phyloP scores from a whole-genome alignment of 2,329 filamentous ascomycete genomes.

The Emydomyces testavorans region DNA sequence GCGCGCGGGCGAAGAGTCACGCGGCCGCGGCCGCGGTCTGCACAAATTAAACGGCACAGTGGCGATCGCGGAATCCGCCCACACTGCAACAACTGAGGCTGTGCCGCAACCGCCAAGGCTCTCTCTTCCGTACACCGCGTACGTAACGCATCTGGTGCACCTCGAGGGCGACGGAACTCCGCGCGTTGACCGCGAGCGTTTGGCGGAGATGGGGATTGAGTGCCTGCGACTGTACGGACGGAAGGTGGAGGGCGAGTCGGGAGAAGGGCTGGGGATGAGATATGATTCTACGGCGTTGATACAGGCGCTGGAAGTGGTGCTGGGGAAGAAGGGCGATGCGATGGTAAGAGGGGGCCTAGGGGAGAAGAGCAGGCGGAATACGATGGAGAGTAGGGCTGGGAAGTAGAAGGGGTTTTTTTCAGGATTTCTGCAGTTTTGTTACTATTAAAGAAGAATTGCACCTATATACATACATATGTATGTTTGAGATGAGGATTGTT shows the following conservation, averaged over 20 bases:
- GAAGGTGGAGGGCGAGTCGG: slow-evolving; percentile 37
- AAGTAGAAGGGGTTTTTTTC: slow-evolving; percentile 2
- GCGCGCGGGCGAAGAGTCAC: slow-evolving; percentile 59
- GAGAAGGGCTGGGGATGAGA: slow-evolving; percentile 44
- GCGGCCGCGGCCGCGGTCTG: slow-evolving; percentile 32
- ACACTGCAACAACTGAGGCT: neutral
- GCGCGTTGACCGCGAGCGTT: slow-evolving; percentile 52
- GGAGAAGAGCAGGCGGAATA: slow-evolving; percentile 48
- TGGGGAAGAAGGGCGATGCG: slow-evolving; percentile 52
- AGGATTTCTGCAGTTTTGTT: neutral
- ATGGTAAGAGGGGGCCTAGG: slow-evolving; percentile 32
- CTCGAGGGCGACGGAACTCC: slow-evolving; percentile 61
- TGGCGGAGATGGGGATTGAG: slow-evolving; percentile 61
- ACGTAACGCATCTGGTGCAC: slow-evolving; percentile 76
- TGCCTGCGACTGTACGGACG: slow-evolving; percentile 66
- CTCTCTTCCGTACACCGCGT: slow-evolving; percentile 47
- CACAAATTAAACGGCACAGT: neutral
- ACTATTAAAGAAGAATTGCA: too few relatives aligned
- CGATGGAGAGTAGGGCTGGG: slow-evolving; percentile 27
- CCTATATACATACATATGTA: too few relatives aligned
- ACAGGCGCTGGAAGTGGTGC: slow-evolving; percentile 64
- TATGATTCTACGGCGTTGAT: slow-evolving; percentile 68
- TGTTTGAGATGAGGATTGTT: too few relatives aligned
- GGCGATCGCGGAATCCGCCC: neutral
- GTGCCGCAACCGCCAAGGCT: neutral